phyloP scores from a whole-genome alignment of 2,329 filamentous ascomycete genomes.

The Fusarium penzigii region DNA sequence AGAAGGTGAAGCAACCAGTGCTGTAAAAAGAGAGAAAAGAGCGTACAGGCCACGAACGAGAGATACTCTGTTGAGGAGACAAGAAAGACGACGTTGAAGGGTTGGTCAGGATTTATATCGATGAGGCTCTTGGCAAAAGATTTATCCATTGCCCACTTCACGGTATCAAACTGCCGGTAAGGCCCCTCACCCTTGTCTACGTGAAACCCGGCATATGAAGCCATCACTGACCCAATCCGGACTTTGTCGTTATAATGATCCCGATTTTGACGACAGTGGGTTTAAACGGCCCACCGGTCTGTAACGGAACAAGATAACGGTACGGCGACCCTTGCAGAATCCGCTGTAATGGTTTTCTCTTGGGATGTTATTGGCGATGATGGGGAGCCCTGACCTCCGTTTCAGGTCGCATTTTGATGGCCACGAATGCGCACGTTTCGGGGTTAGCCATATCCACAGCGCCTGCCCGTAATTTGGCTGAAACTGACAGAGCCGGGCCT shows the following conservation, averaged over 20 bases:
- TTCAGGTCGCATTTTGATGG: not conserved
- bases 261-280: not conserved
- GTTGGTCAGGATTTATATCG: not conserved
- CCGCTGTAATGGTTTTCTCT: not conserved
- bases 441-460: too few species aligned
- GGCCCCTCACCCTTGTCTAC: not conserved
- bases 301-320: not conserved
- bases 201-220: not conserved
- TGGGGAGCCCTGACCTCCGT: not conserved
- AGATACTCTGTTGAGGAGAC: not conserved
- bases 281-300: not conserved
- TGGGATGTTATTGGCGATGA: not conserved
- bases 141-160: not conserved
- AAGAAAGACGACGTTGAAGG: not conserved
- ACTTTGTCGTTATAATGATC: not conserved
- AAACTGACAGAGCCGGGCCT: too few species aligned
- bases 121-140: not conserved
- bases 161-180: not conserved
- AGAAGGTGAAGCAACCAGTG: constrained; percentile 14
- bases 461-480: too few species aligned
- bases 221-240: not conserved
- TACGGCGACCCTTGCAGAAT: not conserved
- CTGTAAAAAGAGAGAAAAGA: constrained; percentile 6
- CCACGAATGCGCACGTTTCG: too few species aligned
- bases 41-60: constrained; percentile 1